These are phyloP conservation scores for Leucocoprinus birnbaumii DNA, from an alignment of 768 basidiomycete genomes.

Conservation along the genomic window DNA sequence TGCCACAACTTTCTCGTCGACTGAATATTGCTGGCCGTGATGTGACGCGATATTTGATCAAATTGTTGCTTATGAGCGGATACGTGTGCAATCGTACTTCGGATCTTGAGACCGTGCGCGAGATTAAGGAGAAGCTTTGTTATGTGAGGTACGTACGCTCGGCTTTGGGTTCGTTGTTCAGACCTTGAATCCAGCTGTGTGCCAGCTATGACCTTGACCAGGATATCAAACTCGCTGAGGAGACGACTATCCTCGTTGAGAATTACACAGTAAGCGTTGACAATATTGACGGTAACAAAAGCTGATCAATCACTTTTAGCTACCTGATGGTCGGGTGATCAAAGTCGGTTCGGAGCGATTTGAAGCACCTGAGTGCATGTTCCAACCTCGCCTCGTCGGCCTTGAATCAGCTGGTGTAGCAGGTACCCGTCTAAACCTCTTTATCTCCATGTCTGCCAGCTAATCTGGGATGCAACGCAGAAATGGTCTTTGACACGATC, in stretches of 20 bases:
- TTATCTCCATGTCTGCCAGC: slow-evolving; percentile 25
- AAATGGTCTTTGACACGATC: slow-evolving; percentile 86
- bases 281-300: no score
- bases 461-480: no score
- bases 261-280: no score
- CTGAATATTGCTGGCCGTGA: slow-evolving; percentile 93
- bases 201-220: slow-evolving; percentile 92
- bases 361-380: slow-evolving; percentile 87
- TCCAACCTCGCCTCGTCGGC: slow-evolving; percentile 89
- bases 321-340: slow-evolving; percentile 92
- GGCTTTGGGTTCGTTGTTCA: no score
- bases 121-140: slow-evolving; percentile 97
- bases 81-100: slow-evolving; percentile 93
- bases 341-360: slow-evolving; percentile 91
- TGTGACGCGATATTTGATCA: slow-evolving; percentile 80
- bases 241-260: slow-evolving; percentile 88
- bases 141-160: no score
- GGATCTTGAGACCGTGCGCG: slow-evolving; percentile 91
- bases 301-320: no score
- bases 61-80: slow-evolving; percentile 86
- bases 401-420: slow-evolving; percentile 85
- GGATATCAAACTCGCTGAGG: slow-evolving; percentile 87
- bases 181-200: no score
- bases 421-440: slow-evolving; percentile 2
- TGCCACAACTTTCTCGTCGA: slow-evolving; percentile 91